Evolutionary conservation across 805 yeast genomes (phyloP).

Genomic region (Brettanomyces naardenensis): DNA sequence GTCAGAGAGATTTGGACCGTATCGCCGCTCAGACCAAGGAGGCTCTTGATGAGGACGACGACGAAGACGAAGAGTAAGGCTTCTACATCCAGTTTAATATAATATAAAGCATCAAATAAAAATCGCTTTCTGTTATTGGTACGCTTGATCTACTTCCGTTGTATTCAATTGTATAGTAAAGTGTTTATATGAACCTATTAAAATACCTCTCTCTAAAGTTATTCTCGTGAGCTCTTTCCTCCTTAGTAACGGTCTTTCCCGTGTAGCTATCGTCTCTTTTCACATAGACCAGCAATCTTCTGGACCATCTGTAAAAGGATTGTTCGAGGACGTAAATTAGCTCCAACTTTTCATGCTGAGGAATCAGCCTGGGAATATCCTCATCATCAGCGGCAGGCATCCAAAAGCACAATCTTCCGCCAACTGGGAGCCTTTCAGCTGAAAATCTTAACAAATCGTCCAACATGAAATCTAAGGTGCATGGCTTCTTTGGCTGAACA

Average conservation of each 20-base stretch:
- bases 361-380: slow-evolving; percentile 48
- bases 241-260: slow-evolving; percentile 38
- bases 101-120: slow-evolving; percentile 2
- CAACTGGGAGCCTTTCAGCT: slow-evolving; percentile 57
- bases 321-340: slow-evolving; percentile 73
- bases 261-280: slow-evolving; percentile 45
- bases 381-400: slow-evolving; percentile 96
- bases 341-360: slow-evolving; percentile 69
- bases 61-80: slow-evolving; percentile 34
- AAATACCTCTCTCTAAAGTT: slow-evolving; percentile 78
- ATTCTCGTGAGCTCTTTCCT: slow-evolving; percentile 37
- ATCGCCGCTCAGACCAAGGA: slow-evolving; percentile 98
- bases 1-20: slow-evolving; percentile 99
- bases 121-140: not conserved
- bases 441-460: slow-evolving; percentile 75
- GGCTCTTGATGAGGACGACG: slow-evolving; percentile 68
- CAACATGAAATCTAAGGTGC: slow-evolving; percentile 66
- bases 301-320: slow-evolving; percentile 87
- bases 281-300: slow-evolving; percentile 75
- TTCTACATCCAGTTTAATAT: slow-evolving; percentile 2
- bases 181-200: slow-evolving; percentile 2
- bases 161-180: not conserved
- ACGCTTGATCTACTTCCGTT: not conserved
- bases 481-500: slow-evolving; percentile 89
- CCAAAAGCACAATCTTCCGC: slow-evolving; percentile 90